Evolutionary conservation across 2,329 filamentous ascomycete genomes (phyloP), one percentile per base, ranked within the genome.

Genomic region (Cytospora chrysosperma): DNA sequence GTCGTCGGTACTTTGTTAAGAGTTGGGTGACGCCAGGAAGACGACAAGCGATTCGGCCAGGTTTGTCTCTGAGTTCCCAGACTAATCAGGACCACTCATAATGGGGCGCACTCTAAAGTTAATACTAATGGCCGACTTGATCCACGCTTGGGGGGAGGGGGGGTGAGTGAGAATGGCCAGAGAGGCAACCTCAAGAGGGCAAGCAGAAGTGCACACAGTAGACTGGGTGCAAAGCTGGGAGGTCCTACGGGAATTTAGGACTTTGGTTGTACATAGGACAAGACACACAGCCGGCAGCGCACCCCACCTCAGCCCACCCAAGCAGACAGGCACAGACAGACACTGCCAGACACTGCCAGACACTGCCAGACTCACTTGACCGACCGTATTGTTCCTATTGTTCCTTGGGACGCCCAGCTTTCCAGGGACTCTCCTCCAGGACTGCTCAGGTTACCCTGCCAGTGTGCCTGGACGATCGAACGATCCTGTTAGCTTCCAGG

Each of bases 171-270:
- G 32, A n/a, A n/a, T n/a, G 51, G 58, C 50, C 51, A 61, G 51
- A 43, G 51, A 30, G 54, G 59, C 27, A 43, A 53, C 59, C 52
- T 52, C 26, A 27, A 37, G 51, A 60, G 59, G 27, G 59, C 26
- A 55, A 55, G 59, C 43, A 47, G 43, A 34, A 47, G 43, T 12
- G 28, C 19, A 15, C 43, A 47, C n/a, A n/a, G n/a, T n/a, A n/a
- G n/a, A n/a, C n/a, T n/a, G n/a, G n/a, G n/a, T n/a, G n/a, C n/a
- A n/a, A n/a, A n/a, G n/a, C n/a, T n/a, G n/a, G n/a, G n/a, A 47
- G 21, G 43, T 47, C 43, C 43, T 47, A 47, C 43, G 43, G n/a
- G 43, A 12, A 47, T 24, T 47, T 47, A 47, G 43, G 43, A 47
- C 43, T 47, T 47, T 3, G n/a, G 43, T 24, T 47, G 43, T 47